phyloP scores from a whole-genome alignment of 257 asterid genomes.

The Rhazya stricta region DNA sequence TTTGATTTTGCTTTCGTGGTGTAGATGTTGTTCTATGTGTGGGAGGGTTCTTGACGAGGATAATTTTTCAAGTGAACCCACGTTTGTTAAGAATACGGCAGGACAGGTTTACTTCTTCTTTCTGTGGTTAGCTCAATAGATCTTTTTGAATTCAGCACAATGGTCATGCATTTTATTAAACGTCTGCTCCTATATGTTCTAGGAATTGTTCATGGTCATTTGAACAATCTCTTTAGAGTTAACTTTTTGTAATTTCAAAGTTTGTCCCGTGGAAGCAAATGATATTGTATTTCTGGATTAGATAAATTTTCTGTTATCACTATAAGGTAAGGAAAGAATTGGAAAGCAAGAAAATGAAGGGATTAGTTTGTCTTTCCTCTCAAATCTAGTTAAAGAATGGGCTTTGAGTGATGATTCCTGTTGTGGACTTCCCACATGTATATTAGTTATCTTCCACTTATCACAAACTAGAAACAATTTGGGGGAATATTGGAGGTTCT shows the following conservation, averaged over 20 bases:
- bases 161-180: background rate
- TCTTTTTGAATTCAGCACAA: background rate
- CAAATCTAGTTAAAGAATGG: background rate
- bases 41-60: conserved; percentile 65
- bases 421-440: background rate
- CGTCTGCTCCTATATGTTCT: background rate
- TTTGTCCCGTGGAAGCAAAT: background rate
- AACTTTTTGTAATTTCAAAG: background rate
- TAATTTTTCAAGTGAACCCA: conserved; percentile 44
- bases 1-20: background rate
- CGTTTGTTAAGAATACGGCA: conserved; percentile 48
- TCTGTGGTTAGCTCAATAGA: background rate
- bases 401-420: background rate
- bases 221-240: background rate
- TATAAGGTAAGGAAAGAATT: background rate
- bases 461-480: background rate
- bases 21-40: conserved; percentile 62
- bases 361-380: background rate
- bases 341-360: background rate
- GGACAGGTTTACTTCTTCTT: conserved; percentile 51
- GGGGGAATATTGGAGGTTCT: background rate
- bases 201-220: background rate
- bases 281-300: background rate
- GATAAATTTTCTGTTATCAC: background rate
- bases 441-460: background rate